Conservation (phyloP, 2,329 filamentous ascomycete species). For the Paracorniculantispora psalliotae region DNA sequence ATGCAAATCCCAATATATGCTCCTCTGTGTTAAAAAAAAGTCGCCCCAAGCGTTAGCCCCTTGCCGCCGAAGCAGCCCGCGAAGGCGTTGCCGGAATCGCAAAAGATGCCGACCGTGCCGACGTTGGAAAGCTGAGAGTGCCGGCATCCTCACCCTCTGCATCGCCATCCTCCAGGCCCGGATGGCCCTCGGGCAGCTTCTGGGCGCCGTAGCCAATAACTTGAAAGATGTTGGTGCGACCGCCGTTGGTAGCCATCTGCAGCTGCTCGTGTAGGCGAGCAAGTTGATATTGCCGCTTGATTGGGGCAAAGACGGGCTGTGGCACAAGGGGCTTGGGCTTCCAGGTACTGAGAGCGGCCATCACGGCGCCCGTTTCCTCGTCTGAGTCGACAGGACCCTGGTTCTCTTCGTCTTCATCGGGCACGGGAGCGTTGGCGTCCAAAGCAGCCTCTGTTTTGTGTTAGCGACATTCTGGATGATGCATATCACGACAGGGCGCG, state of each 20-base stretch:
- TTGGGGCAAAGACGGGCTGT: slow-evolving; percentile 56
- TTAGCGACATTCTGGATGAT: neutral
- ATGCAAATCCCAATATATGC: no score
- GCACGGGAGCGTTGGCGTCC: slow-evolving; percentile 85
- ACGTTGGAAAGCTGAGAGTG: slow-evolving; percentile 31
- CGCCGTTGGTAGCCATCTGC: slow-evolving; percentile 61
- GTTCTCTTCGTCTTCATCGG: slow-evolving; percentile 78
- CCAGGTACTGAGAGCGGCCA: slow-evolving; percentile 72
- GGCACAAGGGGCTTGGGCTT: slow-evolving; percentile 73
- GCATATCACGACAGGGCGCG: neutral
- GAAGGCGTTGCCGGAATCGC: slow-evolving; percentile 9
- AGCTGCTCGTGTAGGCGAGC: slow-evolving; percentile 61
- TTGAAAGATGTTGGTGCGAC: slow-evolving; percentile 60
- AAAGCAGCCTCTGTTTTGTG: slow-evolving; percentile 72
- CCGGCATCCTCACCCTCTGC: slow-evolving; percentile 54
- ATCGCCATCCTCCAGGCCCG: slow-evolving; percentile 42
- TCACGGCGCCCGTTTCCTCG: slow-evolving; percentile 86
- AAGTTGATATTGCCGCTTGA: slow-evolving; percentile 59
- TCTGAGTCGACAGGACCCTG: slow-evolving; percentile 85
- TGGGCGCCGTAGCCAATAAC: slow-evolving; percentile 54
- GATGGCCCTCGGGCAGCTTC: slow-evolving; percentile 46
- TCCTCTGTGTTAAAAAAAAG: neutral
- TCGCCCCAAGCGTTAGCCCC: slow-evolving; percentile 7
- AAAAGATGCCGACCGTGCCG: slow-evolving; percentile 32
- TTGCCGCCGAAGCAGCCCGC: neutral